Evolutionary conservation across 2,329 filamentous ascomycete genomes (phyloP).

Genomic region (Stachybotrys chlorohalonatus): DNA sequence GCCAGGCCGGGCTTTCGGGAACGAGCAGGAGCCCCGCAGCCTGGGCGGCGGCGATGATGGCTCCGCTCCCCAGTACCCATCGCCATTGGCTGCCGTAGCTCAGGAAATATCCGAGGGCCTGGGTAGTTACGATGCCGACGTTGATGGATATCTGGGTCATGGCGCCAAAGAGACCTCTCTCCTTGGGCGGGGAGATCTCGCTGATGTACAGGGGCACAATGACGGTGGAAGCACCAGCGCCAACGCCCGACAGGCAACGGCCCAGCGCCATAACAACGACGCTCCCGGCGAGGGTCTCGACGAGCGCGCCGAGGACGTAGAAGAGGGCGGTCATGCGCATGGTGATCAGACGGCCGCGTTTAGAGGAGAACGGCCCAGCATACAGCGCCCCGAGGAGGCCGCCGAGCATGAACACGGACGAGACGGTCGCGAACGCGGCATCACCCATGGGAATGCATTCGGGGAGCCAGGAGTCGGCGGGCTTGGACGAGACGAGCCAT

Average conservation of each 20-base stretch:
- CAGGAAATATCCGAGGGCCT: constrained; percentile 78
- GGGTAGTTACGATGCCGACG: constrained; percentile 74
- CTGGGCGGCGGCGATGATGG: constrained; percentile 59
- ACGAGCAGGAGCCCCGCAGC: constrained; percentile 63
- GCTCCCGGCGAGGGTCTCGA: constrained; percentile 63
- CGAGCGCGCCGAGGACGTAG: constrained; percentile 65
- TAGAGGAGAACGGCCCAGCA: constrained; percentile 70
- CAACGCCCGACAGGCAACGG: constrained; percentile 70
- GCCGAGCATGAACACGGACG: constrained; percentile 84
- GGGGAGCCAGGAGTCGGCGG: constrained; percentile 33
- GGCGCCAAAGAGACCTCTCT: constrained; percentile 69
- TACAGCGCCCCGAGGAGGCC: constrained; percentile 76
- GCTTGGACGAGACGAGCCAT: constrained; percentile 15
- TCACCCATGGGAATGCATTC: constrained; percentile 86
- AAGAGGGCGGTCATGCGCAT: constrained; percentile 72
- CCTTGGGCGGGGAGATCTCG: constrained; percentile 69
- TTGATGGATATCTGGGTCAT: constrained; percentile 95
- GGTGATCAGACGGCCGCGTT: constrained; percentile 62
- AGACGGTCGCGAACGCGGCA: constrained; percentile 73
- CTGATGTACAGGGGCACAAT: constrained; percentile 93
- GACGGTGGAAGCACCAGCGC: constrained; percentile 82
- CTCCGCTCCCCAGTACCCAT: constrained; percentile 68
- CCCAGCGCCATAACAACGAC: constrained; percentile 64
- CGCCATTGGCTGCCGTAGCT: constrained; percentile 76
- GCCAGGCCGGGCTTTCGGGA: constrained; percentile 82